phyloP scores from a whole-genome alignment of 2,329 filamentous ascomycete species.

The Harringtonia lauricola region DNA sequence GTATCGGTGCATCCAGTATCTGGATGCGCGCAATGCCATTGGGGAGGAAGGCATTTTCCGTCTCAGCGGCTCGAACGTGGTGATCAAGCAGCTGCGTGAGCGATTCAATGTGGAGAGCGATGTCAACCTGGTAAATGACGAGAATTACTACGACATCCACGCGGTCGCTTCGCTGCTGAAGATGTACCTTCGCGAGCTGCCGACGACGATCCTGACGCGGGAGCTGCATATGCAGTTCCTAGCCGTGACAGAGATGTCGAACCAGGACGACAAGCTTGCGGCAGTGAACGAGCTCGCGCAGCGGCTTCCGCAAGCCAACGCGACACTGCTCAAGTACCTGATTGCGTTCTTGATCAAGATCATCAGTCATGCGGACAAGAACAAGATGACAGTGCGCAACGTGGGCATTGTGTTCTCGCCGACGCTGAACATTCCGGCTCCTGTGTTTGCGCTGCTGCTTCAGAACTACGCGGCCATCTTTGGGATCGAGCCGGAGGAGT shows the following conservation, averaged over 20 bases:
- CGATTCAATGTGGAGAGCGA: conserved; percentile 91
- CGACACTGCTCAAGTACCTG: conserved; percentile 70
- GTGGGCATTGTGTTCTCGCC: conserved; percentile 97
- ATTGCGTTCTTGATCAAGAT: conserved; percentile 85
- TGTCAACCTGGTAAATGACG: conserved; percentile 72
- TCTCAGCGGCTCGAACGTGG: conserved; percentile 88
- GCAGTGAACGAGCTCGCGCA: conserved; percentile 70
- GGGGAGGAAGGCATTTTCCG: conserved; percentile 93
- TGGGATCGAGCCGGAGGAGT: conserved; percentile 55
- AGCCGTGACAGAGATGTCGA: conserved; percentile 66
- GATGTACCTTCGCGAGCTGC: conserved; percentile 84
- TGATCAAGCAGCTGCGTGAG: conserved; percentile 83
- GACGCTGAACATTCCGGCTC: conserved; percentile 89
- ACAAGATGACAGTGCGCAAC: conserved; percentile 98
- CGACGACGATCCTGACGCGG: conserved; percentile 79
- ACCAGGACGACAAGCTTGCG: conserved; percentile 64
- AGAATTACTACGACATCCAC: conserved; percentile 88
- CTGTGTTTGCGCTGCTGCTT: conserved; percentile 86
- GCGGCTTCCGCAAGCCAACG: conserved; percentile 68
- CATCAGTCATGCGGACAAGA: conserved; percentile 77
- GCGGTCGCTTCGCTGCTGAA: conserved; percentile 91
- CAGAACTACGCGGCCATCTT: conserved; percentile 87
- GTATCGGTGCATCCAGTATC: conserved; percentile 89
- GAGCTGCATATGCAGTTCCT: conserved; percentile 87
- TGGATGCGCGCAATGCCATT: conserved; percentile 70